Conservation (phyloP, 1,284 basidiomycete species). For the Grifola frondosa region DNA sequence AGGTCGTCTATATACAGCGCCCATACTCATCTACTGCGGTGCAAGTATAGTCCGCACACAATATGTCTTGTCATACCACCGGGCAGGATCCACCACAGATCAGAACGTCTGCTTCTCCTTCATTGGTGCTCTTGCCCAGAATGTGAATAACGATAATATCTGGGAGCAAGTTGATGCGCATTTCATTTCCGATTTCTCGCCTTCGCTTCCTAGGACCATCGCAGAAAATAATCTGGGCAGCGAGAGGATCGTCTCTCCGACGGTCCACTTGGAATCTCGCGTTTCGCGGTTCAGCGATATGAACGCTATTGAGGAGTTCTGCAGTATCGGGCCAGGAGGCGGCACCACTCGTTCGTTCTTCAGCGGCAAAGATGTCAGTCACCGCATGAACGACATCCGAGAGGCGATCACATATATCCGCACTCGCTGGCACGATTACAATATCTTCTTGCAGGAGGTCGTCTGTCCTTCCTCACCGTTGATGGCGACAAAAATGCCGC, state of each 20-base stretch:
- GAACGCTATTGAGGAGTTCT: neutral
- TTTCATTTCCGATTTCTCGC: neutral
- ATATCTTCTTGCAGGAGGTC: neutral
- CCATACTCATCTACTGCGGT: constrained; percentile 14
- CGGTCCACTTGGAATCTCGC: neutral
- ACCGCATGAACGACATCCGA: neutral
- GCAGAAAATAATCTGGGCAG: no score
- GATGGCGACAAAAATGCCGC: neutral
- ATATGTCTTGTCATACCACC: constrained; percentile 8
- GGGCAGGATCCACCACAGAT: constrained; percentile 8
- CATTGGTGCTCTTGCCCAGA: neutral
- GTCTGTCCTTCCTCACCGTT: neutral
- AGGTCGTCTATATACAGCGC: constrained; percentile 10
- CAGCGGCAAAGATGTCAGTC: neutral
- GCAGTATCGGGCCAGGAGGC: neutral
- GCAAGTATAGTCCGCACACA: constrained; percentile 6
- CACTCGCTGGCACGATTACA: neutral
- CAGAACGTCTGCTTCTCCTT: neutral
- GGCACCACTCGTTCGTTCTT: neutral
- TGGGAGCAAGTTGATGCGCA: neutral
- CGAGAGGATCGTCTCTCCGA: neutral
- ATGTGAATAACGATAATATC: neutral
- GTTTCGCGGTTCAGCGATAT: neutral
- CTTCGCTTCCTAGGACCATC: no score
- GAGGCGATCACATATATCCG: neutral